Percentiles rank a stretch among this genome's conserved stretches.
These are phyloP conservation scores for Zelopaecilomyces penicillatus DNA, from an alignment of 2,329 filamentous ascomycete species.

Conservation along the genomic window DNA sequence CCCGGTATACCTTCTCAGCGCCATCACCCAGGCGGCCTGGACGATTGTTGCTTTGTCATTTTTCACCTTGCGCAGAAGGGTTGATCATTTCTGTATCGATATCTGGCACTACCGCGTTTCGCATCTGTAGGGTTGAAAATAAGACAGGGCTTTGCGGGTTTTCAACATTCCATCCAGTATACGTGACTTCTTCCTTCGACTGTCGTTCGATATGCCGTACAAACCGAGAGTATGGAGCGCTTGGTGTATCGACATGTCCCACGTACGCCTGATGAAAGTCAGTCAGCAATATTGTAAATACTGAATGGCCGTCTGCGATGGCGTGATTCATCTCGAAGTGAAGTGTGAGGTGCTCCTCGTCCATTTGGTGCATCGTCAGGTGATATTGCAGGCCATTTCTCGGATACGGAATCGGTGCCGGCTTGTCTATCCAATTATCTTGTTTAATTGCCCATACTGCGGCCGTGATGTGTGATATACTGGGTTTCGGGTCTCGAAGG, in stretches of 20 bases:
- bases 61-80: neutral
- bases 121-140: too few species aligned
- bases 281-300: neutral
- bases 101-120: neutral
- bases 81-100: neutral
- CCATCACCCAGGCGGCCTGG: neutral
- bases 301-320: neutral
- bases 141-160: neutral
- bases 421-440: neutral
- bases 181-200: neutral
- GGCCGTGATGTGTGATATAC: neutral
- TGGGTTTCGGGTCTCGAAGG: neutral
- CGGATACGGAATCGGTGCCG: neutral
- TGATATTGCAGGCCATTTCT: neutral
- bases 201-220: neutral
- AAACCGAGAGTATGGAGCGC: neutral
- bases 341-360: neutral
- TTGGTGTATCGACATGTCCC: neutral
- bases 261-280: neutral
- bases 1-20: neutral
- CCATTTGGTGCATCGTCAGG: neutral
- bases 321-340: neutral
- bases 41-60: neutral
- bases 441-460: neutral
- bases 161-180: neutral